phyloP scores from a whole-genome alignment of 768 basidiomycete species.

The Boletus eberwhitei region DNA sequence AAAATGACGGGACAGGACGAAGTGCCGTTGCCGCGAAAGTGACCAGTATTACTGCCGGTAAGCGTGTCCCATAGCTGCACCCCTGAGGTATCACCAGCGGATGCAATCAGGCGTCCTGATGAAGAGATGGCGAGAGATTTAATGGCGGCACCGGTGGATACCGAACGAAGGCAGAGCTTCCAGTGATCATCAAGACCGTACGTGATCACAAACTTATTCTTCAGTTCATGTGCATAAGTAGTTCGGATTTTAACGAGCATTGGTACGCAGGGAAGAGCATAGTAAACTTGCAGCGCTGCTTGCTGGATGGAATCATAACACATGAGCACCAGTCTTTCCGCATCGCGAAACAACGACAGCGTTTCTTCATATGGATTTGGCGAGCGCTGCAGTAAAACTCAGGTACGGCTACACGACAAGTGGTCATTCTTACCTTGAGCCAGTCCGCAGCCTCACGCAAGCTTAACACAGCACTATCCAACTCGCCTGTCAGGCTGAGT shows the following conservation, averaged over 20 bases:
- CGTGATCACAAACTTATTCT: conserved; percentile 8
- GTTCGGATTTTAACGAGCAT: conserved; percentile 6
- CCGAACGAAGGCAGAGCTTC: conserved; percentile 13
- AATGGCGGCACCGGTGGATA: conserved; percentile 4
- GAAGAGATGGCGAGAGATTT: conserved; percentile 16
- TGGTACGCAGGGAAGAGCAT: conserved; percentile 11
- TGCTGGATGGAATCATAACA: conserved; percentile 20
- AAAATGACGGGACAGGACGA: conserved; percentile 17
- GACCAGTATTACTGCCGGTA: conserved; percentile 14
- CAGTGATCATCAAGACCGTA: conserved; percentile 12
- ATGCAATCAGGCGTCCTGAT: conserved; percentile 17
- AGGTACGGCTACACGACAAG: not conserved
- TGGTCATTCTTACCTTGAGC: conserved; percentile 8
- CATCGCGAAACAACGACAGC: conserved; percentile 10
- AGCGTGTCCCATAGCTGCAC: conserved; percentile 21
- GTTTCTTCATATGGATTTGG: conserved; percentile 7
- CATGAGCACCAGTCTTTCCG: conserved; percentile 18
- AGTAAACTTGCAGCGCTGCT: conserved; percentile 17
- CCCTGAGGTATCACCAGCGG: conserved; percentile 35
- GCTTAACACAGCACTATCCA: conserved; percentile 12
- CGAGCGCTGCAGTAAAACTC: conserved; percentile 3
- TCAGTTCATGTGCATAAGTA: conserved; percentile 7
- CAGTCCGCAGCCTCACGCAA: conserved; percentile 11
- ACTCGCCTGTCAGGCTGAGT: conserved; percentile 16
- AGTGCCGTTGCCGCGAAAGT: conserved; percentile 2